Evolutionary conservation across 78 protist species (phyloP), one percentile per base, ranked within the genome.

Genomic region (Planoprotostelium fungivorum): DNA sequence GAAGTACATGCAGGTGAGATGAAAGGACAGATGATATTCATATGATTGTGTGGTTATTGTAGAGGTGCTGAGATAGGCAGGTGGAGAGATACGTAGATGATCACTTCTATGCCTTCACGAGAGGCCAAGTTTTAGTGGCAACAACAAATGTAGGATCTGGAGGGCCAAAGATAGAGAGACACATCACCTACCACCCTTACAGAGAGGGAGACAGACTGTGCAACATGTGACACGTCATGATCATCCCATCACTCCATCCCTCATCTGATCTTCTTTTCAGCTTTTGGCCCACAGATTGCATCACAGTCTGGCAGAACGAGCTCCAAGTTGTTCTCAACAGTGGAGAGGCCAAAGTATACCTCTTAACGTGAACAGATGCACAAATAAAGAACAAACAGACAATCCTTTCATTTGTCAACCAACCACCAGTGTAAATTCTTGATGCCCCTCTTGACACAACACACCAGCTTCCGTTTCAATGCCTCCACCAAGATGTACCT

Each of bases 81-180:
- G 35, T 94, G 28, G 94, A 95, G 92, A 35, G 94, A 16, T 95
- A 88, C 84, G 84, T 91, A 37, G 92, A 90, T 37, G 94, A 94
- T 86, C 1, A 88, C 25, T 91, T 97, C 86, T 96, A 95, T 35
- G 96, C 95, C 5, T 97, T 89, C 84, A 87, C 92, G n/a, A 87
- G 97, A 38, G 98, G 98, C 36, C 35, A 63, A n/a, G 83, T 85
- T 23, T 85, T 97, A 34, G 92, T 95, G 9, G 97, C 97, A 0
- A 63, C 94, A 1, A 97, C 98, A 23, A 97, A 97, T 38, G 96
- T 89, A 39, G 97, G 96, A 51, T 51, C 73, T 25, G 5, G 73
- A 51, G 31, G 73, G 5, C 73, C 16, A 25, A 25, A 25, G 16
- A 16, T 51, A 25, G 31, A 51, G 73, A 28, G 92, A 51, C 84